Conservation (phyloP, 176 grass and related monocot species). For the Rhynchospora breviuscula region DNA sequence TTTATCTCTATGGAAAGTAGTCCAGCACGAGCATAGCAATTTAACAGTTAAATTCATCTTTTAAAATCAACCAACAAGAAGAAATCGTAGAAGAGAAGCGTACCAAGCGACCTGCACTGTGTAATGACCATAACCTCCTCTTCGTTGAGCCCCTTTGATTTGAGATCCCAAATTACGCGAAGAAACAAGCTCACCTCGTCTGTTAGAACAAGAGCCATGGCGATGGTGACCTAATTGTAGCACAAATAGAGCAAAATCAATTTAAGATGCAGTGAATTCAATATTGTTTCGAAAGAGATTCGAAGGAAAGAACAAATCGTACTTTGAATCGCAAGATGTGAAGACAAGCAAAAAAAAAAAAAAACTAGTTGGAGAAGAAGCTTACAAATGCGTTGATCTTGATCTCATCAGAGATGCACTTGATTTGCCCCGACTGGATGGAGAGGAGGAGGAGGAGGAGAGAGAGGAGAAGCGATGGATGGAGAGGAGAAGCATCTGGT, state of each 20-base stretch:
- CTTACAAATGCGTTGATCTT: too few species aligned
- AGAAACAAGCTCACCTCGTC: conserved; percentile 58
- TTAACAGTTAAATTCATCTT: background rate
- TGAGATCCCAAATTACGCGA: conserved; percentile 48
- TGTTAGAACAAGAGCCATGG: conserved; percentile 51
- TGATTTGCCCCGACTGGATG: too few species aligned
- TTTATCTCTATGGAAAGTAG: too few species aligned
- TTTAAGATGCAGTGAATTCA: background rate
- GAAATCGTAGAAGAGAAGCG: background rate
- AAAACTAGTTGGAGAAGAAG: background rate
- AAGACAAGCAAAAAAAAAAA: background rate
- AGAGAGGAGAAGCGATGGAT: too few species aligned
- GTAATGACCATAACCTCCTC: conserved; percentile 68
- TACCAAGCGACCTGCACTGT: conserved; percentile 59
- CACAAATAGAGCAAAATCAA: background rate
- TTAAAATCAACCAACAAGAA: background rate
- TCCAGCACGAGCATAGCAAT: background rate
- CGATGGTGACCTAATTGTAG: conserved; percentile 2
- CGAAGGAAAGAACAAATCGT: background rate
- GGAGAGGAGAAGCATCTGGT: too few species aligned
- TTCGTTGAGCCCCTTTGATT: conserved; percentile 37
- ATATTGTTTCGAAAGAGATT: background rate
- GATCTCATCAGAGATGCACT: too few species aligned
- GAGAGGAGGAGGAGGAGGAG: too few species aligned
- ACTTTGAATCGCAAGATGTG: background rate